phyloP scores from a whole-genome alignment of 306 rosid genomes.

The Lablab purpureus region DNA sequence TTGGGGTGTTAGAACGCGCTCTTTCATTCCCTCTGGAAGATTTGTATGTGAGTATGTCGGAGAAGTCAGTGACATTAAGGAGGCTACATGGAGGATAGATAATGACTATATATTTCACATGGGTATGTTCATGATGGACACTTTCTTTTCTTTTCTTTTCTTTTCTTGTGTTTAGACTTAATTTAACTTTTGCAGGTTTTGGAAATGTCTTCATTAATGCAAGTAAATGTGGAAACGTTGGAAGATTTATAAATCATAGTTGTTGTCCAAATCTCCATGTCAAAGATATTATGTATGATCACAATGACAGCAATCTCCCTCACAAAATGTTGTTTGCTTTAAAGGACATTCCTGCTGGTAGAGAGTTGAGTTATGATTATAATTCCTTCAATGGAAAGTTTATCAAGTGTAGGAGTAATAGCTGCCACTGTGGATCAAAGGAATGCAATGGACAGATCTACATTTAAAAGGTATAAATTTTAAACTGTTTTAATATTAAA shows the following conservation, averaged over 20 bases:
- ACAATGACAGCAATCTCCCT: slow-evolving; percentile 28
- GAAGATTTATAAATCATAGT: slow-evolving; percentile 53
- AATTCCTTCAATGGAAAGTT: slow-evolving; percentile 29
- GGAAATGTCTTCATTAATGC: slow-evolving; percentile 47
- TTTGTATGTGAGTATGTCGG: slow-evolving; percentile 59
- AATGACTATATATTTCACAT: neutral
- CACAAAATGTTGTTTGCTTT: slow-evolving; percentile 51
- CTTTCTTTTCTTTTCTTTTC: neutral
- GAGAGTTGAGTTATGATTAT: slow-evolving; percentile 49
- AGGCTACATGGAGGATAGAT: neutral
- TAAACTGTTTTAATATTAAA: neutral
- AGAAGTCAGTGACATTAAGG: slow-evolving; percentile 25
- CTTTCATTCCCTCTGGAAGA: slow-evolving; percentile 52
- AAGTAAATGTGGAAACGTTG: slow-evolving; percentile 43
- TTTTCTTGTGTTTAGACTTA: neutral
- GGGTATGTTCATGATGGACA: slow-evolving; percentile 15
- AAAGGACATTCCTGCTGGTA: slow-evolving; percentile 47
- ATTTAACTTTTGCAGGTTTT: slow-evolving; percentile 39
- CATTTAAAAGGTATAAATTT: neutral
- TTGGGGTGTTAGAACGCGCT: slow-evolving; percentile 62
- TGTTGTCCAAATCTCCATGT: slow-evolving; percentile 47
- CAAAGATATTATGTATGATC: slow-evolving; percentile 40
- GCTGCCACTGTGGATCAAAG: slow-evolving; percentile 18
- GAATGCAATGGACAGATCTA: slow-evolving; percentile 39
- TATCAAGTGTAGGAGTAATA: neutral